Evolutionary conservation across 2,329 filamentous ascomycete species (phyloP).

Genomic region (Samsoniella hepiali): DNA sequence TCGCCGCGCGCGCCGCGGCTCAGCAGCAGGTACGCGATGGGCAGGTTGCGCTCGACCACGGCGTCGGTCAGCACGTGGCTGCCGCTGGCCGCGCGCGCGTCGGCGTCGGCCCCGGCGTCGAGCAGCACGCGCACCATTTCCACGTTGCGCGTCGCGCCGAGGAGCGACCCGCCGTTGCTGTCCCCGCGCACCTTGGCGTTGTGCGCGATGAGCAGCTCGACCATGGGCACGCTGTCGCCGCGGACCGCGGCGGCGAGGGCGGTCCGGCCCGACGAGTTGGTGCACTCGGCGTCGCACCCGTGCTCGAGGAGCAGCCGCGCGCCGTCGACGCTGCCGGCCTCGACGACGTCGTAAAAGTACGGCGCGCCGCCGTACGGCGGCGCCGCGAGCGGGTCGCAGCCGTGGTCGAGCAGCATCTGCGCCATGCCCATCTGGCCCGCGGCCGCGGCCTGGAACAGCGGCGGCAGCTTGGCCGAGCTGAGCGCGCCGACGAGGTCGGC

Average conservation of each 20-base stretch:
- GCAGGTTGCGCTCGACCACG: not conserved
- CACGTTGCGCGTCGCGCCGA: constrained; percentile 3
- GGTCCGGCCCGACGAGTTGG: not conserved
- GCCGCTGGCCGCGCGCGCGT: constrained; percentile 21
- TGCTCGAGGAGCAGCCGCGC: constrained; percentile 17
- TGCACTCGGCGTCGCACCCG: constrained; percentile 11
- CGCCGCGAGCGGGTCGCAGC: constrained; percentile 9
- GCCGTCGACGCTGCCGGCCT: constrained; percentile 6
- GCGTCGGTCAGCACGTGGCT: constrained; percentile 17
- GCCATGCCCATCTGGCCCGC: constrained; percentile 17
- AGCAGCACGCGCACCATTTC: constrained; percentile 21
- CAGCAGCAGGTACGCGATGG: constrained; percentile 16
- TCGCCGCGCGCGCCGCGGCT: constrained; percentile 21
- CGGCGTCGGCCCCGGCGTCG: constrained; percentile 22
- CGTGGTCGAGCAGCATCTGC: constrained; percentile 9
- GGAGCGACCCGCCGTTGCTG: not conserved
- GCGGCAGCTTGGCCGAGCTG: constrained; percentile 21
- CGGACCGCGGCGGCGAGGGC: constrained; percentile 11
- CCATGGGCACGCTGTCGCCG: constrained; percentile 9
- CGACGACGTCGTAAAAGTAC: constrained; percentile 18
- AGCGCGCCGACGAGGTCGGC: constrained; percentile 23
- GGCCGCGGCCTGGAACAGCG: constrained; percentile 23
- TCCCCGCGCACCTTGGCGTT: constrained; percentile 10
- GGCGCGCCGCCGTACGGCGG: constrained; percentile 3
- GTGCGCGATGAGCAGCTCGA: constrained; percentile 7